phyloP scores from a whole-genome alignment of 176 grass and related monocot genomes.

The Tuctoria greenei region DNA sequence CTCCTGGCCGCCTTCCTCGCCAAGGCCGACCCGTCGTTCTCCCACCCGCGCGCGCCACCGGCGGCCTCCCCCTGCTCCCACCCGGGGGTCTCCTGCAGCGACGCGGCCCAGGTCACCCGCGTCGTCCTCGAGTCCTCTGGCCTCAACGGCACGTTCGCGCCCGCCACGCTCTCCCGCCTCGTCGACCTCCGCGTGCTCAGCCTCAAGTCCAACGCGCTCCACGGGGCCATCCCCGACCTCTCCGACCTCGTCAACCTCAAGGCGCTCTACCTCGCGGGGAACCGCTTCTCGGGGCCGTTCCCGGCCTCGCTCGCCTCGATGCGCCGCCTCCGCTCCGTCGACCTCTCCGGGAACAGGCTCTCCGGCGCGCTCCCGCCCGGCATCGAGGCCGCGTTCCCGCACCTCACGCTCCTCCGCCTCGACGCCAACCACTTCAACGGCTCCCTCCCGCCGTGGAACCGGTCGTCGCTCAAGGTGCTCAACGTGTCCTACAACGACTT shows the following conservation, averaged over 20 bases:
- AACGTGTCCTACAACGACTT: slow-evolving; percentile 88
- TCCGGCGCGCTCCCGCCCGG: slow-evolving; percentile 56
- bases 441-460: slow-evolving; percentile 76
- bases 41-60: slow-evolving; percentile 38
- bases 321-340: slow-evolving; percentile 74
- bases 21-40: slow-evolving; percentile 55
- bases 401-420: slow-evolving; percentile 56
- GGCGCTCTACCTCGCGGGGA: slow-evolving; percentile 69
- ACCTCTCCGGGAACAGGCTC: slow-evolving; percentile 70
- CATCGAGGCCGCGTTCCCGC: slow-evolving; percentile 55
- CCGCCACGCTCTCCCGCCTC: slow-evolving; percentile 47
- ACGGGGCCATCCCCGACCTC: slow-evolving; percentile 69
- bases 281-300: slow-evolving; percentile 81
- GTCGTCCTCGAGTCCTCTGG: slow-evolving; percentile 62
- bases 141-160: slow-evolving; percentile 67
- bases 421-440: slow-evolving; percentile 79
- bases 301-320: slow-evolving; percentile 61
- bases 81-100: slow-evolving; percentile 49
- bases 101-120: slow-evolving; percentile 43
- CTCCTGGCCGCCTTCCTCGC: slow-evolving; percentile 65
- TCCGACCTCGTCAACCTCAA: slow-evolving; percentile 81
- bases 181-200: slow-evolving; percentile 77
- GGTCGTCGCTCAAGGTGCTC: slow-evolving; percentile 59
- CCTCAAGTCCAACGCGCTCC: slow-evolving; percentile 78
- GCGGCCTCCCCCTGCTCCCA: slow-evolving; percentile 42